Conservation (phyloP, 2,329 filamentous ascomycete species). For the Aspergillus sp. region DNA sequence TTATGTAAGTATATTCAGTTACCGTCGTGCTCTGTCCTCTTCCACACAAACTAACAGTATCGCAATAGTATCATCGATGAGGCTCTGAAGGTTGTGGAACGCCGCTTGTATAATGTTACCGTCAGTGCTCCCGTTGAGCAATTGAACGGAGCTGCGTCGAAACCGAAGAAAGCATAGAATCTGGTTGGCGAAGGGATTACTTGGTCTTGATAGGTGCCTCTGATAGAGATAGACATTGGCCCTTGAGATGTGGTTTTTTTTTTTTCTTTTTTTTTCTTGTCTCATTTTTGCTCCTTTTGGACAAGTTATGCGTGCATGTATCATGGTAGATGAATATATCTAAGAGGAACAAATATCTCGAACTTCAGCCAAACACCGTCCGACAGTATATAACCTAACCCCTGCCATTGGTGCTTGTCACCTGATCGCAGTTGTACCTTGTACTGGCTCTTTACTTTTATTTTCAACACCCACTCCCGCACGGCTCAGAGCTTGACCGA, state of each 20-base stretch:
- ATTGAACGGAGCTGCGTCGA: constrained; percentile 33
- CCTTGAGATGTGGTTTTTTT: constrained; percentile 5
- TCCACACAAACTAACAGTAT: constrained; percentile 21
- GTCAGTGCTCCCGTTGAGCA: constrained; percentile 17
- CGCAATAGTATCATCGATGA: constrained; percentile 72
- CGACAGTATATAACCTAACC: background rate
- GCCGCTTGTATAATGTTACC: constrained; percentile 56
- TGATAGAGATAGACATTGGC: constrained; percentile 24
- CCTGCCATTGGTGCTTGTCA: background rate
- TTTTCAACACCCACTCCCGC: background rate
- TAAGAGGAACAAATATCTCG: background rate
- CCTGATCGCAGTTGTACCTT: background rate
- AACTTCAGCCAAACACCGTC: background rate
- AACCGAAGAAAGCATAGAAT: constrained; percentile 37
- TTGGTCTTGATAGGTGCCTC: constrained; percentile 12
- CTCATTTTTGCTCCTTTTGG: constrained; percentile 10
- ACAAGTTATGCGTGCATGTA: constrained; percentile 19
- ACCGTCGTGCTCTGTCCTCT: background rate
- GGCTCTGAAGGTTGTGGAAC: constrained; percentile 74
- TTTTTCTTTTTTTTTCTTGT: background rate
- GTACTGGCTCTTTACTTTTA: background rate
- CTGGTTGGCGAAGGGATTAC: constrained; percentile 19
- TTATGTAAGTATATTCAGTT: constrained; percentile 67
- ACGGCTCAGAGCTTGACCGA: too few species aligned
- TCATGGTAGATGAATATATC: constrained; percentile 17